phyloP scores from a whole-genome alignment of 1,139 yeast genomes.

The Candida sp. region DNA sequence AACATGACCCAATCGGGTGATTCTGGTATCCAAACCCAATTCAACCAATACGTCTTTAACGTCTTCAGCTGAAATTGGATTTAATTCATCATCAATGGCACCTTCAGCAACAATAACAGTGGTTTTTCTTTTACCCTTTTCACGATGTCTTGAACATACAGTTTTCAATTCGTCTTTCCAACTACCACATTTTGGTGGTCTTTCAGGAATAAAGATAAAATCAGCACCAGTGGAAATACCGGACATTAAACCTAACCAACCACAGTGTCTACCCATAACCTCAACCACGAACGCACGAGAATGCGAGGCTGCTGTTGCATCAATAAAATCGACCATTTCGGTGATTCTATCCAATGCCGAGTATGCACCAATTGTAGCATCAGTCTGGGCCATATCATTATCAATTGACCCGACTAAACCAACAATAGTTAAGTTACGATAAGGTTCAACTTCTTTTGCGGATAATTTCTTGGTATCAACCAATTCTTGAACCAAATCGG shows the following conservation, averaged over 20 bases:
- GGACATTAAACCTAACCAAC: slow-evolving; percentile 97
- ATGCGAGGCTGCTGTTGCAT: slow-evolving; percentile 96
- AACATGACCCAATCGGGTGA: slow-evolving; percentile 94
- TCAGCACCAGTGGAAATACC: slow-evolving; percentile 97
- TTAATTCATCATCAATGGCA: slow-evolving; percentile 80
- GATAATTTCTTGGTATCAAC: slow-evolving; percentile 52
- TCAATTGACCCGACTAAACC: slow-evolving; percentile 97
- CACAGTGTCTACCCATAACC: slow-evolving; percentile 99
- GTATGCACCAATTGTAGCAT: slow-evolving; percentile 94
- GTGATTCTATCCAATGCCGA: slow-evolving; percentile 93
- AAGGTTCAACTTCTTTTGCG: slow-evolving; percentile 51
- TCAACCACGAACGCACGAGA: slow-evolving; percentile 97
- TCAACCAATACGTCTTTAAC: slow-evolving; percentile 80
- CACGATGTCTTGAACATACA: slow-evolving; percentile 71
- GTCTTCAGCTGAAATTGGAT: slow-evolving; percentile 75
- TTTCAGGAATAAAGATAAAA: slow-evolving; percentile 89
- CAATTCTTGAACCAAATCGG: slow-evolving; percentile 73
- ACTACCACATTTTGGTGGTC: slow-evolving; percentile 61
- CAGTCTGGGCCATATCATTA: slow-evolving; percentile 96
- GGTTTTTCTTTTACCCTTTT: slow-evolving; percentile 87
- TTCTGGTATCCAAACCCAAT: slow-evolving; percentile 88
- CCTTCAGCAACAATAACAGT: slow-evolving; percentile 98
- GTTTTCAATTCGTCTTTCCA: slow-evolving; percentile 81
- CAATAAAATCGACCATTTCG: slow-evolving; percentile 91
- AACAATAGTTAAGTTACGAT: slow-evolving; percentile 79